A percentile compares a stretch with the other conserved stretches of the same genome.
Evolutionary conservation across 1,139 yeast genomes (phyloP).

Genomic region (Pneumocystis jirovecii): DNA sequence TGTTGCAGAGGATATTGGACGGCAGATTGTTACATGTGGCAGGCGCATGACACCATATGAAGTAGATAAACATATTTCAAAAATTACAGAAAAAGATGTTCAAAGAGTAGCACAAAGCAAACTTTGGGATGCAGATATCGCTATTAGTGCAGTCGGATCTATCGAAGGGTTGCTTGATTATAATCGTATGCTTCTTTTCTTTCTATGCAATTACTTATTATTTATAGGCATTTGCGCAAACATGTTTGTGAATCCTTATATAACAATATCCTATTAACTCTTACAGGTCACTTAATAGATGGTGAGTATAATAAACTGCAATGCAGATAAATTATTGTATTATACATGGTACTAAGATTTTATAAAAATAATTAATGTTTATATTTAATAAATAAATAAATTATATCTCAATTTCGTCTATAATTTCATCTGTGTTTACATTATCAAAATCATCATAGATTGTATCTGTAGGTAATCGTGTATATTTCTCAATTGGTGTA

Average conservation of each 20-base stretch:
- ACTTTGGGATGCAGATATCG: constrained; percentile 63
- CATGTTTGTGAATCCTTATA: not conserved
- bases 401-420: not conserved
- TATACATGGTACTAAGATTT: not conserved
- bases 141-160: constrained; percentile 82
- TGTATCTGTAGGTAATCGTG: not conserved
- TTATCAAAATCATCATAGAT: not conserved
- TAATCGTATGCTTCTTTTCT: constrained; percentile 28
- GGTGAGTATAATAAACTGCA: not conserved
- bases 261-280: not conserved
- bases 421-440: not conserved
- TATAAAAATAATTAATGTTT: not conserved
- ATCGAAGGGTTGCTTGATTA: constrained; percentile 49
- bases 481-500: constrained; percentile 33
- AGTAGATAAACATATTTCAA: constrained; percentile 70
- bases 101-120: constrained; percentile 79
- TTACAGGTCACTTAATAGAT: not conserved
- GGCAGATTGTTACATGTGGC: constrained; percentile 93
- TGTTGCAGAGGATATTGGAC: constrained; percentile 92
- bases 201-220: not conserved
- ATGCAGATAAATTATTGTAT: not conserved
- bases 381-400: not conserved
- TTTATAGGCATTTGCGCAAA: not conserved
- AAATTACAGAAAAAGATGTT: constrained; percentile 65
- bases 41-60: constrained; percentile 81